Evolutionary conservation across 768 basidiomycete genomes (phyloP), one percentile per base, ranked within the genome.

Genomic region (Cystofilobasidium bisporidii): DNA sequence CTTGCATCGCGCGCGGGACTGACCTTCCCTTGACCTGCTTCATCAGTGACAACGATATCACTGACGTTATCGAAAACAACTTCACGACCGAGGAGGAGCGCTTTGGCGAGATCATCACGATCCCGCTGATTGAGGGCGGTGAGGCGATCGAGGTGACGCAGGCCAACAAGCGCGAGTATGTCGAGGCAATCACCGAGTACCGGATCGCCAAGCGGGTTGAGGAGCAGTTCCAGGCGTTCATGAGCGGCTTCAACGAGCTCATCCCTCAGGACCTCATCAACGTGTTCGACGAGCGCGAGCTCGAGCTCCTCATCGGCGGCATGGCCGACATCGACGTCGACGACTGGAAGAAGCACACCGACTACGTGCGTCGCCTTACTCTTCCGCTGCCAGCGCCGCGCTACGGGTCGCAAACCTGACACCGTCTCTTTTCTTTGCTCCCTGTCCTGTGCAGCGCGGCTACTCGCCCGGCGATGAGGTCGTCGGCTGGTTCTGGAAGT

Each of bases 401-500:
- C 36, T 5, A 36, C 36, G 36, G 6, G 36, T n/a, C n/a, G n/a
- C n/a, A n/a, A n/a, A n/a, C n/a, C n/a, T n/a, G n/a, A n/a, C n/a
- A n/a, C n/a, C n/a, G n/a, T n/a, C 40, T 63, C 53, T 30, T 15
- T 59, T 24, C 33, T 57, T 24, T 41, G 14, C 5, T 20, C 22
- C 50, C 50, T 30, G 5, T 5, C 20, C 26, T n/a, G 17, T 50
- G 22, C 28, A 60, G 59, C 63, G 68, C 38, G 68, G 68, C 24
- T 69, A 69, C 71, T 77, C 76, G 73, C 77, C 76, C n/a, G 72
- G 74, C 5, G 77, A 78, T 63, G 77, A 78, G 64, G 77, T 78
- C 58, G 93, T 99, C 65, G 91, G 97, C 75, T 99, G 96, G 96
- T 99, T 99, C 87, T 99, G 96, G 96, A 91, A 97, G 80, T 92